A percentile compares a stretch with the other conserved stretches of the same genome.
Evolutionary conservation across 2,329 filamentous ascomycete genomes (phyloP).

Genomic region (Botrytis paeoniae): DNA sequence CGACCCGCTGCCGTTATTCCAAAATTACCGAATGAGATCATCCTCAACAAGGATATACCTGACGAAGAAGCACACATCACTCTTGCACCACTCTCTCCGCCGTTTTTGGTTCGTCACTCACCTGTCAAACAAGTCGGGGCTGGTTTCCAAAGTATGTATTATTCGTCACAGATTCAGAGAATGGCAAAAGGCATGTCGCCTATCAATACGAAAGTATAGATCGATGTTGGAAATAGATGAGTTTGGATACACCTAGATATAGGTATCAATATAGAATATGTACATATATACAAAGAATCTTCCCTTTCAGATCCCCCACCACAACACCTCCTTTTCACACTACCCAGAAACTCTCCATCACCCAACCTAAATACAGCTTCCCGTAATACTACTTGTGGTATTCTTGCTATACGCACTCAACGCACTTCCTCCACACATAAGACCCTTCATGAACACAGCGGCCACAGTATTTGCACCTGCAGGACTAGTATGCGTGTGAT

Average conservation of each 20-base stretch:
- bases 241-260: neutral
- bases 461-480: constrained; percentile 53
- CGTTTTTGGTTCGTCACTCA: constrained; percentile 16
- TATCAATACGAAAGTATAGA: neutral
- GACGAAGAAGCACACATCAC: constrained; percentile 29
- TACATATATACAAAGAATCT: neutral
- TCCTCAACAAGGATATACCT: constrained; percentile 37
- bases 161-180: constrained; percentile 35
- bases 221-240: neutral
- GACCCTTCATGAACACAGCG: constrained; percentile 50
- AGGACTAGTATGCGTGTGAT: constrained; percentile 60
- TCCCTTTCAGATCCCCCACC: neutral
- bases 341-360: neutral
- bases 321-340: too few relatives aligned
- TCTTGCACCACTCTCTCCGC: constrained; percentile 15
- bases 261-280: neutral
- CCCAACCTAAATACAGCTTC: constrained; percentile 29
- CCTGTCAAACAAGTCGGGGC: constrained; percentile 25
- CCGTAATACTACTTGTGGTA: constrained; percentile 29
- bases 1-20: constrained; percentile 47
- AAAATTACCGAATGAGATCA: constrained; percentile 40
- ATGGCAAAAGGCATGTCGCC: constrained; percentile 25
- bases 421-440: constrained; percentile 31
- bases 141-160: constrained; percentile 29
- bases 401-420: constrained; percentile 34